A percentile compares a stretch with the other conserved stretches of the same genome.
Conservation (phyloP, 2,329 filamentous ascomycete species). For the Alternaria infectoria region DNA sequence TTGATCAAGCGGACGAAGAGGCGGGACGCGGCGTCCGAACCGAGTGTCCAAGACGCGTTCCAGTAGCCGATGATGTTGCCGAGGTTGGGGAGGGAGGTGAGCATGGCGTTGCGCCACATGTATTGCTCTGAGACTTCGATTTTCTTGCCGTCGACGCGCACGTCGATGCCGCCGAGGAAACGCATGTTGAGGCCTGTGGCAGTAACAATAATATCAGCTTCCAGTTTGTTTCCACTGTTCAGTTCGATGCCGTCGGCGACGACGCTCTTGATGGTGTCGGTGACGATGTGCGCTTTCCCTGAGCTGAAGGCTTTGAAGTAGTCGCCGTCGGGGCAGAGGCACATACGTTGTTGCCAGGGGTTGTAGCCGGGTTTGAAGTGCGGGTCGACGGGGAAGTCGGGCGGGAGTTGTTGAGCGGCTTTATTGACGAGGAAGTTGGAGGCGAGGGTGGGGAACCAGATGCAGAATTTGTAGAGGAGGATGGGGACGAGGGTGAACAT, state of each 20-base stretch:
- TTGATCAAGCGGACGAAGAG: conserved; percentile 60
- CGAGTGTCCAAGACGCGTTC: conserved; percentile 67
- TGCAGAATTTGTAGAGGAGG: conserved; percentile 59
- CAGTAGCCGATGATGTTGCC: conserved; percentile 66
- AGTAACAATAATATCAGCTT: conserved; percentile 68
- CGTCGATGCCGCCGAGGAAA: conserved; percentile 60
- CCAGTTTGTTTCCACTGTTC: conserved; percentile 54
- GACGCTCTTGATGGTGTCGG: conserved; percentile 61
- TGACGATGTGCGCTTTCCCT: conserved; percentile 61
- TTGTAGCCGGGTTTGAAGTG: conserved; percentile 57
- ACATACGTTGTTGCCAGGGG: conserved; percentile 75
- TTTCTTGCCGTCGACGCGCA: conserved; percentile 59
- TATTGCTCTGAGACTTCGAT: conserved; percentile 59
- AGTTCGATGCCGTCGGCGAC: conserved; percentile 58
- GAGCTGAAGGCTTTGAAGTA: conserved; percentile 61
- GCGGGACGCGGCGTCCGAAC: conserved; percentile 61
- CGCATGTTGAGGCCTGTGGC: conserved; percentile 67
- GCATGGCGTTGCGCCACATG: conserved; percentile 67
- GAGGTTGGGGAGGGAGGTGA: conserved; percentile 68
- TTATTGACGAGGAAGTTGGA: conserved; percentile 55
- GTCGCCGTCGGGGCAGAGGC: conserved; percentile 68
- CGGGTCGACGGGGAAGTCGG: conserved; percentile 48
- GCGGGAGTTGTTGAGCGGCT: conserved; percentile 61
- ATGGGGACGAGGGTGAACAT: conserved; percentile 59
- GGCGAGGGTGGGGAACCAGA: conserved; percentile 59